Evolutionary conservation across 1,284 basidiomycete species (phyloP).

Genomic region (Leccinum brunneo-olivaceum): DNA sequence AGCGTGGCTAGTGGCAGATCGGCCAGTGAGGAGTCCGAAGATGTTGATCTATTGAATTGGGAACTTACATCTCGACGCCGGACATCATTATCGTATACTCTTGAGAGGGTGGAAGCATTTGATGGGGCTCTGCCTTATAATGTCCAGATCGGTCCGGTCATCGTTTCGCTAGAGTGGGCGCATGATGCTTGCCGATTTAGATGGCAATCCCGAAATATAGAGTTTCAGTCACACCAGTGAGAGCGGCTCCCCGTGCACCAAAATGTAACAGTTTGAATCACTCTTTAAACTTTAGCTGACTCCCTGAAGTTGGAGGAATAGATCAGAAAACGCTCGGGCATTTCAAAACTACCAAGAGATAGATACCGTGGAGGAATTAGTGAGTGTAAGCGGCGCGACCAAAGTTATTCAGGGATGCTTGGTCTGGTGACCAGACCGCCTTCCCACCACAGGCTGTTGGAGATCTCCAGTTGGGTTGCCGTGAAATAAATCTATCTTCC

Average conservation of each 20-base stretch:
- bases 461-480: too few species aligned
- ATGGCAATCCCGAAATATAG: background rate
- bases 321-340: too few species aligned
- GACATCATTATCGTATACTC: constrained; percentile 31
- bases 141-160: constrained; percentile 7
- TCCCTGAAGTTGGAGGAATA: too few species aligned
- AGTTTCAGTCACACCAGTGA: background rate
- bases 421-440: background rate
- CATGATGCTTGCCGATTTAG: background rate
- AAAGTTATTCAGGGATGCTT: background rate
- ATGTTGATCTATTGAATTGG: background rate
- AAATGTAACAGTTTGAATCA: too few species aligned
- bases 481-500: too few species aligned
- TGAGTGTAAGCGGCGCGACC: too few species aligned
- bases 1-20: constrained; percentile 32
- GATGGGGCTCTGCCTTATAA: constrained; percentile 19
- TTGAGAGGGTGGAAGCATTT: background rate
- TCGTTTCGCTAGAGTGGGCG: background rate
- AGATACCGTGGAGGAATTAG: too few species aligned
- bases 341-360: too few species aligned
- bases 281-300: too few species aligned
- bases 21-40: background rate
- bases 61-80: constrained; percentile 55
- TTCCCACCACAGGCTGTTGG: too few species aligned
- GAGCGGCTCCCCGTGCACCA: constrained; percentile 15